Evolutionary conservation across 2,329 filamentous ascomycete genomes (phyloP), one percentile per base, ranked within the genome.

Genomic region (Talaromyces sp.): DNA sequence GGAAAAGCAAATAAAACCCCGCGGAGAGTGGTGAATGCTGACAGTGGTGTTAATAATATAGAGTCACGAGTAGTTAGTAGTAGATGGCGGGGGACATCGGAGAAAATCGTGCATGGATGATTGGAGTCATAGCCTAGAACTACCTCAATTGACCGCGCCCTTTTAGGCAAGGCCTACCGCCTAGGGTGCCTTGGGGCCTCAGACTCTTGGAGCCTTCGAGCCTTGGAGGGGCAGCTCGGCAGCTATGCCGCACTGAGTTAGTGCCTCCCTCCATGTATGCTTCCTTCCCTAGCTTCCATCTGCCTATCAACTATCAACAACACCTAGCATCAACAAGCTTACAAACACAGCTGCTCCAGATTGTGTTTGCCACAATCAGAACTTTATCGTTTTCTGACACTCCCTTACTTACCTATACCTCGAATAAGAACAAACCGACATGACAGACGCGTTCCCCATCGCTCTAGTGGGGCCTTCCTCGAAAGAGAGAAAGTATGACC

Each of bases 401-500:
- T 31, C 27, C 27, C 27, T 31, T 31, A 31, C 27, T 31, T 31
- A 31, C 3, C 7, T 31, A 31, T 6, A 6, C 27, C 4, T 31
- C 8, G 27, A 16, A 27, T 27, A 48, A 16, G 27, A 31, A 31
- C 7, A 31, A 31, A 31, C 27, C 48, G 31, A n/a, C 48, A 79
- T 79, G 77, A 71, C 76, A 45, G 72, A 75, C 58, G 72, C 75
- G 11, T 77, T 78, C 68, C 73, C 75, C 54, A 72, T 70, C 27
- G 68, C 73, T 63, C 67, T 77, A 45, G 71, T 71, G 37, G 83
- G 81, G 41, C 86, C 85, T 41, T 84, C 84, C 13, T 84, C 85
- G 48, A 88, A 88, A 74, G 84, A 89, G 76, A 86, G 85, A 77
- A 96, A 92, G 75, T 99, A 99, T 80, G 95, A 99, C 77, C 88